Evolutionary conservation across 768 basidiomycete species (phyloP).

Genomic region (Termitomyces heimii): DNA sequence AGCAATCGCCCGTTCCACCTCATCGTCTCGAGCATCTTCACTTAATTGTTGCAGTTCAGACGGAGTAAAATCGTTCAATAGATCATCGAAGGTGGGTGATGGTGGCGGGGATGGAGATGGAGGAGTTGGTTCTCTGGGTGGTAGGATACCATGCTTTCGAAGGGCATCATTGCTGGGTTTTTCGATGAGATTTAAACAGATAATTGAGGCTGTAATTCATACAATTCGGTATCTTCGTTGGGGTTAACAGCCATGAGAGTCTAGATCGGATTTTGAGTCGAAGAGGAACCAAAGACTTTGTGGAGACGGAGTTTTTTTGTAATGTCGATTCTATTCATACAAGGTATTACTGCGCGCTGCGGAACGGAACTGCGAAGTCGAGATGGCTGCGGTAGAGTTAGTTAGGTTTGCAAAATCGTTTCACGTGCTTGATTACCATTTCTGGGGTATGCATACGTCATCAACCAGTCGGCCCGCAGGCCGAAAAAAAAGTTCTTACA

Average conservation of each 20-base stretch:
- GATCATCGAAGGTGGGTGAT: conserved; percentile 63
- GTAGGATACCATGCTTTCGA: conserved; percentile 88
- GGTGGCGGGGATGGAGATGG: conserved; percentile 79
- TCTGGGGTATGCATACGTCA: background rate
- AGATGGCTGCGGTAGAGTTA: no score
- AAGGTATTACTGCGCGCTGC: background rate
- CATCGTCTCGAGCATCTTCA: conserved; percentile 73
- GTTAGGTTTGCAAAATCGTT: no score
- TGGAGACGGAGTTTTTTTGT: background rate
- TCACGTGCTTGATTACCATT: background rate
- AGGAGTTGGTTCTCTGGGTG: conserved; percentile 62
- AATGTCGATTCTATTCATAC: no score
- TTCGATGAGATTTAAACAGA: conserved; percentile 1
- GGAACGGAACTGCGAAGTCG: background rate
- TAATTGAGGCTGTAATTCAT: conserved; percentile 20
- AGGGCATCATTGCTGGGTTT: conserved; percentile 83
- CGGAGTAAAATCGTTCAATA: conserved; percentile 57
- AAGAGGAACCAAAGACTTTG: background rate
- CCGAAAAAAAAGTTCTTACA: no score
- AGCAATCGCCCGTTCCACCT: conserved; percentile 68
- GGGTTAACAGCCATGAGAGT: conserved; percentile 62
- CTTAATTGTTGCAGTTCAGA: conserved; percentile 62
- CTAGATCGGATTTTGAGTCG: conserved; percentile 1
- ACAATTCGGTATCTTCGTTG: conserved; percentile 97
- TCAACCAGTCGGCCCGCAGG: no score